Conservation (phyloP, 176 grass and related monocot species). For the Lolium rigidum region DNA sequence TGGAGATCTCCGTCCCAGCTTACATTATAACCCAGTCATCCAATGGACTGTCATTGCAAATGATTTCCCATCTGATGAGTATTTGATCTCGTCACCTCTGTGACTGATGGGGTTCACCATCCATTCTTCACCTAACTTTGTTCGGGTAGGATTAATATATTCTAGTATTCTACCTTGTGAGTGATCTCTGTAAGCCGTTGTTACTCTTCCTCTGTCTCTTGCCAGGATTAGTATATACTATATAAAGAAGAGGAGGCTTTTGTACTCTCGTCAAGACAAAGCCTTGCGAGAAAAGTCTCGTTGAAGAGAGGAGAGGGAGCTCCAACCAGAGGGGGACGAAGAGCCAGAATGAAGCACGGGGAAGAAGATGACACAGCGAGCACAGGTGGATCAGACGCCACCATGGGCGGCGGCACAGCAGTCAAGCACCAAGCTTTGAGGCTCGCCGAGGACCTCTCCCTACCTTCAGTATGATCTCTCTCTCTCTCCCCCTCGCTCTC, state of each 20-base stretch:
- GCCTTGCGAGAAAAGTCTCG: slow-evolving; percentile 9
- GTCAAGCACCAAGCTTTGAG: slow-evolving; percentile 68
- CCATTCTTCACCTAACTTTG: slow-evolving; percentile 38
- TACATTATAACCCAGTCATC: slow-evolving; percentile 33
- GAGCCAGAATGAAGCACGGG: slow-evolving; percentile 37
- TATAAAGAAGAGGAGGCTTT: slow-evolving; percentile 24
- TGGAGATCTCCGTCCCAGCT: slow-evolving; percentile 37
- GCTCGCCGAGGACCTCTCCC: slow-evolving; percentile 77
- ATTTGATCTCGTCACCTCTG: slow-evolving; percentile 25
- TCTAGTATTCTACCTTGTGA: neutral
- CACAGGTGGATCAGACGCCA: slow-evolving; percentile 42
- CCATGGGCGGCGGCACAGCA: slow-evolving; percentile 37
- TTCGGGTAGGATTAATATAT: slow-evolving; percentile 23
- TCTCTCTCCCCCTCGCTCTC: slow-evolving; percentile 46
- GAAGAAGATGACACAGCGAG: slow-evolving; percentile 40
- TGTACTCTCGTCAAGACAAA: slow-evolving; percentile 29
- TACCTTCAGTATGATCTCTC: slow-evolving; percentile 80
- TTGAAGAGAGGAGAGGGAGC: slow-evolving; percentile 12
- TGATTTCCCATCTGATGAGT: slow-evolving; percentile 27
- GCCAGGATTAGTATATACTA: slow-evolving; percentile 37
- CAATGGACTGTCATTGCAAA: slow-evolving; percentile 24
- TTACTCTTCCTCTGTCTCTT: neutral
- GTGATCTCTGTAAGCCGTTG: slow-evolving; percentile 39
- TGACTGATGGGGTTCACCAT: slow-evolving; percentile 39
- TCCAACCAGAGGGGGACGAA: slow-evolving; percentile 27